Evolutionary conservation across 345 rosid species (phyloP), one percentile per base, ranked within the genome.

Genomic region (Eutrema japonicum): DNA sequence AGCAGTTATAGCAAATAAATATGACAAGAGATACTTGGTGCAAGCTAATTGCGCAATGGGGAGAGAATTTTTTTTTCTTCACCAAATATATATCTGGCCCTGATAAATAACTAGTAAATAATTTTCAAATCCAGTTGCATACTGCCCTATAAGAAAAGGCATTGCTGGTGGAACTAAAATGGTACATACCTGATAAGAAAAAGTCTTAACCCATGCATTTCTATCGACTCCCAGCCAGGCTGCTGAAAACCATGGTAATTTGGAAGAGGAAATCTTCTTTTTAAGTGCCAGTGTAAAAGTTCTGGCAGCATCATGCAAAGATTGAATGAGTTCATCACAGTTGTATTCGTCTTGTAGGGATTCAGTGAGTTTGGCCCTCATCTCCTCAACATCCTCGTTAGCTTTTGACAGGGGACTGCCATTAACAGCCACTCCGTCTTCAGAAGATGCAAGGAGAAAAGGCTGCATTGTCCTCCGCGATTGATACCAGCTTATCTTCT

Each of bases 151-250:
- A n/a, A n/a, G n/a, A n/a, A n/a, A n/a, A n/a, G n/a, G 41, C 7
- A 55, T 13, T 46, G 56, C 45, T 43, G 43, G 32, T 35, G 18
- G 5, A 60, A 18, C 35, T n/a, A 46, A 75, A 55, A 7, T 10
- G 62, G 22, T 42, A 78, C 68, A 58, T 26, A 95, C 99, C 96
- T 95, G 97, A 81, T 95, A 95, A 68, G 97, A 88, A 53, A 95
- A 86, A 7, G 89, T 84, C 77, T 88, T 95, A 78, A 88, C 79
- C 97, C 97, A 95, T 9, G 96, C 87, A 54, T 85, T 95, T 79
- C 80, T 82, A 70, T 95, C 96, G 37, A 82, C 80, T 60, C 97
- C 96, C 51, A 92, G 87, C 97, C 96, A 95, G 38, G 92, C 87
- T 18, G 87, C 83, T 48, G 99, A 84, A 70, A 95, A 85, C 99